Evolutionary conservation across 495 filamentous ascomycete species (phyloP).

Genomic region (Schizothecium vesticola): DNA sequence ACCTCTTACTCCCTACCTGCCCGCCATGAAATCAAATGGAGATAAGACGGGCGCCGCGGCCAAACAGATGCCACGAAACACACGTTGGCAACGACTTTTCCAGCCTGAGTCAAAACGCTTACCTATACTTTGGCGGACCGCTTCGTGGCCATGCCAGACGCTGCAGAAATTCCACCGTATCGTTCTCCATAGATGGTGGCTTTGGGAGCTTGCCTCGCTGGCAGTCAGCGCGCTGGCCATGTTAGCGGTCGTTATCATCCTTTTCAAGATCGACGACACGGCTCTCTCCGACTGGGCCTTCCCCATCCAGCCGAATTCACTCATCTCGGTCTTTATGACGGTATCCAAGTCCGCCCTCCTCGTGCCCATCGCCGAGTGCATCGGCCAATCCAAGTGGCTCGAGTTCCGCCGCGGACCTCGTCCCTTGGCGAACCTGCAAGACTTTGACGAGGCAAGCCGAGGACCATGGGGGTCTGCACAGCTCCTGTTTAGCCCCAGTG

Average conservation of each 20-base stretch:
- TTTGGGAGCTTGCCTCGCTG: background rate
- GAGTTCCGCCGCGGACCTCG: background rate
- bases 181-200: background rate
- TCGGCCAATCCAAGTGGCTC: slow-evolving; percentile 9
- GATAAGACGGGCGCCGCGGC: too few species aligned
- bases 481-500: background rate
- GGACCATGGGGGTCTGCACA: slow-evolving; percentile 4
- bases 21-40: too few species aligned
- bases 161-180: background rate
- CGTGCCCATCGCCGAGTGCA: slow-evolving; percentile 1
- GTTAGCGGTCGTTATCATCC: background rate
- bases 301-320: slow-evolving; percentile 11
- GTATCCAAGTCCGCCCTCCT: slow-evolving; percentile 1
- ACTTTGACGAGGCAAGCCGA: slow-evolving; percentile 9
- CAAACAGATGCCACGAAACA: too few species aligned
- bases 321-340: slow-evolving; percentile 9
- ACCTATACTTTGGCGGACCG: too few species aligned
- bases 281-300: slow-evolving; percentile 5
- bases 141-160: background rate
- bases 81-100: too few species aligned
- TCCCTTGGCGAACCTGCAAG: background rate
- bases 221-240: slow-evolving; percentile 2
- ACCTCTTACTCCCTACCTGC: too few species aligned
- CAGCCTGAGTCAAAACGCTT: too few species aligned
- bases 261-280: background rate